Evolutionary conservation across 2,329 filamentous ascomycete species (phyloP).

Genomic region (Hortaea werneckii): DNA sequence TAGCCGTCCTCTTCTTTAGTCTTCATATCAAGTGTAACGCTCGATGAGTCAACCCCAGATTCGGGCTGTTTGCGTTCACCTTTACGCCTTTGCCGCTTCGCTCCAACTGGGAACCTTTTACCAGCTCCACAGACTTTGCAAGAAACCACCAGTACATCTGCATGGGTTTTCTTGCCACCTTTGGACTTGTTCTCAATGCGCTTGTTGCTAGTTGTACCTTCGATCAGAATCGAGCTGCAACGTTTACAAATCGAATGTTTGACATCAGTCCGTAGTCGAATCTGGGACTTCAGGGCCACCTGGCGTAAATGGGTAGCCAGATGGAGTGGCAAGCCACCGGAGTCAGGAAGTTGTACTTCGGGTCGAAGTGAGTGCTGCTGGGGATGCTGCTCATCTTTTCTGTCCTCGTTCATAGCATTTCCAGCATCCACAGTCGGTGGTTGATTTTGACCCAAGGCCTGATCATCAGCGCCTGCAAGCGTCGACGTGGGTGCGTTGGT

Average conservation of each 20-base stretch:
- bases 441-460: neutral
- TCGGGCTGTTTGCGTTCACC: too few species aligned
- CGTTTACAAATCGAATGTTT: conserved; percentile 79
- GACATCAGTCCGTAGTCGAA: conserved; percentile 60
- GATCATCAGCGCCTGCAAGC: too few species aligned
- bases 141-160: conserved; percentile 63
- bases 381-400: neutral
- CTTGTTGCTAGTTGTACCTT: conserved; percentile 50
- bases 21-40: too few species aligned
- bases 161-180: conserved; percentile 70
- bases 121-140: conserved; percentile 60
- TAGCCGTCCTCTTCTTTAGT: too few species aligned
- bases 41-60: too few species aligned
- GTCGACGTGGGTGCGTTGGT: neutral
- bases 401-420: neutral
- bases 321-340: conserved; percentile 39
- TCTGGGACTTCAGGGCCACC: conserved; percentile 68
- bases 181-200: conserved; percentile 69
- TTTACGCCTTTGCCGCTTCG: conserved; percentile 19
- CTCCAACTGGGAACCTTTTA: conserved; percentile 57
- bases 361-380: neutral
- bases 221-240: conserved; percentile 66
- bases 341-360: neutral
- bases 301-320: conserved; percentile 60
- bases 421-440: neutral